Conservation (phyloP, 352 stramenopile species). For the Chrysophaeum taylorii region DNA sequence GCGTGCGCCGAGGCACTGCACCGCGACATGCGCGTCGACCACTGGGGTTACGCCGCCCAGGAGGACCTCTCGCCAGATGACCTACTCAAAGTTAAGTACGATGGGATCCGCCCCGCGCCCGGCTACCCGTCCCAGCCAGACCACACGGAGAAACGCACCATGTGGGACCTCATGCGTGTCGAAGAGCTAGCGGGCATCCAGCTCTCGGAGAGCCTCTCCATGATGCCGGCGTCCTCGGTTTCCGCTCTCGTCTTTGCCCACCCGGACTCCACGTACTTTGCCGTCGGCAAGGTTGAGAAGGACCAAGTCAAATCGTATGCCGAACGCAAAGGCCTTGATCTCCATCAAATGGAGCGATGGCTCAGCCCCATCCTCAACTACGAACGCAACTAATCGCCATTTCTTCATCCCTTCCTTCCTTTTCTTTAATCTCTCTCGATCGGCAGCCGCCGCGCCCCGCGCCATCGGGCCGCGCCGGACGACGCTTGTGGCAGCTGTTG, state of each 20-base stretch:
- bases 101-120: constrained; percentile 89
- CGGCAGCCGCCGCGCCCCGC: no score
- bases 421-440: no score
- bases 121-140: constrained; percentile 93
- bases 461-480: no score
- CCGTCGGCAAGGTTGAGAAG: constrained; percentile 88
- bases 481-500: no score
- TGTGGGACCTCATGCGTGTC: constrained; percentile 88
- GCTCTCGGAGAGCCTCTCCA: constrained; percentile 85
- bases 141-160: constrained; percentile 89
- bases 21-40: constrained; percentile 79
- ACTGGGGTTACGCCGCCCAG: constrained; percentile 87
- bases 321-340: constrained; percentile 69
- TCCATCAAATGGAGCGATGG: constrained; percentile 82
- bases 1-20: constrained; percentile 94
- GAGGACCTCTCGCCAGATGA: constrained; percentile 79
- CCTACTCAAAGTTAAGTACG: constrained; percentile 94
- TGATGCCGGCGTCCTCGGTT: constrained; percentile 86
- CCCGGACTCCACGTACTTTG: constrained; percentile 87
- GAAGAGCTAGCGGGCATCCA: constrained; percentile 76
- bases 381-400: constrained; percentile 63
- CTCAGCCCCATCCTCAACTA: constrained; percentile 89
- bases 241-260: constrained; percentile 90
- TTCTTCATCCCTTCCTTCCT: no score
- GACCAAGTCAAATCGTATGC: constrained; percentile 89